phyloP scores from a whole-genome alignment of 208 protist genomes.

The Crithidia acanthocephali region DNA sequence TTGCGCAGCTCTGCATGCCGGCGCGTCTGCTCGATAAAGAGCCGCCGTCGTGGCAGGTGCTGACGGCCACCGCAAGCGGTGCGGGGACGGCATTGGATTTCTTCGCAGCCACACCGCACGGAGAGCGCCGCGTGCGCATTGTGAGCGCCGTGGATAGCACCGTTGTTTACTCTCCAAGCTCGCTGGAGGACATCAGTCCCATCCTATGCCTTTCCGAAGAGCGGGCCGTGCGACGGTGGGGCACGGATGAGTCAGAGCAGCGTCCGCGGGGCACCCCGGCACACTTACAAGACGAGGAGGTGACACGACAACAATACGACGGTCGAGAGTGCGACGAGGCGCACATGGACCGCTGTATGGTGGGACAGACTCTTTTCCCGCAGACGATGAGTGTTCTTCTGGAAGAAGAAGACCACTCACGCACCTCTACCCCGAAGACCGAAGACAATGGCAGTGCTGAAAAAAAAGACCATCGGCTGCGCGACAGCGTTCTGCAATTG shows the following conservation, averaged over 20 bases:
- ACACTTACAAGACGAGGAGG: slow-evolving; percentile 15
- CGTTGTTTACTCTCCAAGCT: slow-evolving; percentile 19
- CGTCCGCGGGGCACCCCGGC: not conserved
- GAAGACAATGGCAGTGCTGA: slow-evolving; percentile 2
- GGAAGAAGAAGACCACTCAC: no score
- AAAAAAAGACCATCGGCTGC: not conserved
- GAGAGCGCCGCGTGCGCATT: slow-evolving; percentile 7
- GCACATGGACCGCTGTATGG: not conserved
- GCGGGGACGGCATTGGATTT: not conserved
- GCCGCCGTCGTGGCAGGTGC: slow-evolving; percentile 2
- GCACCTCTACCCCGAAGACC: no score
- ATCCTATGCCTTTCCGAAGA: slow-evolving; percentile 27
- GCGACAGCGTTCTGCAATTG: slow-evolving; percentile 12
- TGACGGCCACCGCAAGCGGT: not conserved
- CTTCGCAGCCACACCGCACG: not conserved
- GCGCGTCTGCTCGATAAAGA: slow-evolving; percentile 4
- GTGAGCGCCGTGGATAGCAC: slow-evolving; percentile 18
- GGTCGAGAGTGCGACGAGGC: not conserved
- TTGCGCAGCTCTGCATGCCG: slow-evolving; percentile 1
- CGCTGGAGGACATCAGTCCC: slow-evolving; percentile 34
- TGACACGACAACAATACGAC: no score
- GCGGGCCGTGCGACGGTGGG: not conserved
- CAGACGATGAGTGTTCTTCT: no score
- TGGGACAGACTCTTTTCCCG: not conserved
- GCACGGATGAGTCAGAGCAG: not conserved